Evolutionary conservation across 1,284 basidiomycete genomes (phyloP).

Genomic region (Grifola frondosa): DNA sequence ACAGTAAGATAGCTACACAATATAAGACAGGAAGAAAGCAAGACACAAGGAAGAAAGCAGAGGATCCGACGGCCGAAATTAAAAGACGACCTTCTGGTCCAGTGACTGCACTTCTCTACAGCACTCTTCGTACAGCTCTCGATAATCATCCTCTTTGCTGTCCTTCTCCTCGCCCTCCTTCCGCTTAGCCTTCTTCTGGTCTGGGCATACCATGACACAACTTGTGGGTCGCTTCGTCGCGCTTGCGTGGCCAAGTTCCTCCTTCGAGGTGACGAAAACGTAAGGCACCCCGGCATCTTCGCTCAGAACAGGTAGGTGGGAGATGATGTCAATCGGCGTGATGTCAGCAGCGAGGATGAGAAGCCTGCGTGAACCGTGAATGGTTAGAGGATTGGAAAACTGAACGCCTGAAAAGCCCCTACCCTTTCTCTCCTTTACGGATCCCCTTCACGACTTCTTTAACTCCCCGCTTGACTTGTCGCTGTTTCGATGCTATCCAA

Average conservation of each 20-base stretch:
- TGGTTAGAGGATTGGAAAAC: conserved; percentile 1
- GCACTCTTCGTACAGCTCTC: conserved; percentile 83
- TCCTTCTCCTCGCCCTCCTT: conserved; percentile 61
- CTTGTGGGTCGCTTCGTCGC: conserved; percentile 98
- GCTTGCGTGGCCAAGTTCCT: conserved; percentile 93
- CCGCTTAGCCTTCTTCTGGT: conserved; percentile 72
- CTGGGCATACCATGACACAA: conserved; percentile 91
- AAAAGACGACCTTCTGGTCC: conserved; percentile 71
- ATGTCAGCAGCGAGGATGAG: conserved; percentile 96
- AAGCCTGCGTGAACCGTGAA: conserved; percentile 50
- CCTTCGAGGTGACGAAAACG: conserved; percentile 84
- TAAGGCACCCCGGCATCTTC: conserved; percentile 97
- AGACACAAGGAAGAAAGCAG: conserved; percentile 14
- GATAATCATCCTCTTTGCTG: conserved; percentile 79
- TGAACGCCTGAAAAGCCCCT: conserved; percentile 31
- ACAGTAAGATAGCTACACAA: conserved; percentile 16
- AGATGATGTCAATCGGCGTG: conserved; percentile 97
- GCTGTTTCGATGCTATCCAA: conserved; percentile 77
- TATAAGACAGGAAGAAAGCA: conserved; percentile 8
- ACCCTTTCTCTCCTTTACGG: conserved; percentile 94
- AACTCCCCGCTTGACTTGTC: conserved; percentile 92
- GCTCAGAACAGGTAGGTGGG: conserved; percentile 91
- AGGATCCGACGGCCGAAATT: conserved; percentile 16
- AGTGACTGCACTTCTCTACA: conserved; percentile 83
- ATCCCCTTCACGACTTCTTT: conserved; percentile 97